These are phyloP conservation scores for Triticum dicoccoides DNA, from an alignment of 176 grass and related monocot species.

Conservation along the genomic window DNA sequence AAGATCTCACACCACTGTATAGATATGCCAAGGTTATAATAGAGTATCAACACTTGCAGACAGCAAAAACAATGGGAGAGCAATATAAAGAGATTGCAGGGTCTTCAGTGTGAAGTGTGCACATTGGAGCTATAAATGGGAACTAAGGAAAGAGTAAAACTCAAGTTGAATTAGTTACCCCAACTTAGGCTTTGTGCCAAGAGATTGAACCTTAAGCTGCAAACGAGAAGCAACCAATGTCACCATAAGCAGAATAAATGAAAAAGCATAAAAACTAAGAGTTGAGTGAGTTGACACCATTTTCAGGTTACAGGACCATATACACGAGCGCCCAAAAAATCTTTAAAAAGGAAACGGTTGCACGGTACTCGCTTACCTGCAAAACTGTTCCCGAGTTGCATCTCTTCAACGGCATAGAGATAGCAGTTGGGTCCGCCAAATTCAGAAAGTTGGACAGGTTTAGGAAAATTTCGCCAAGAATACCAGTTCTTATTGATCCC, in stretches of 20 bases:
- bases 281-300: background rate
- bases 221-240: constrained; percentile 2
- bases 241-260: constrained; percentile 4
- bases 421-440: constrained; percentile 57
- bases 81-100: background rate
- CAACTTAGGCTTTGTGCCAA: constrained; percentile 68
- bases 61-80: constrained; percentile 11
- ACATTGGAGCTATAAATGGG: background rate
- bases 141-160: background rate
- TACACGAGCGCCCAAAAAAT: background rate
- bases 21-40: constrained; percentile 20
- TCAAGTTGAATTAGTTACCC: constrained; percentile 38
- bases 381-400: constrained; percentile 83
- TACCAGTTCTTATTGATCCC: constrained; percentile 76
- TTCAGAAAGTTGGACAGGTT: constrained; percentile 80
- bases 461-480: constrained; percentile 82
- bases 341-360: background rate
- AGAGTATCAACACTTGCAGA: background rate
- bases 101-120: background rate
- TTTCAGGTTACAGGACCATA: background rate
- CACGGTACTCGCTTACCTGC: constrained; percentile 39
- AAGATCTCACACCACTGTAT: constrained; percentile 60
- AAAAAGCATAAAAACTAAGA: background rate
- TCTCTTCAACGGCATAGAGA: constrained; percentile 74
- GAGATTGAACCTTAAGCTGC: constrained; percentile 93